Percentiles rank a stretch among this genome's conserved stretches.
Conservation (phyloP, 305 asterid genomes). For the Fraxinus sp. region DNA sequence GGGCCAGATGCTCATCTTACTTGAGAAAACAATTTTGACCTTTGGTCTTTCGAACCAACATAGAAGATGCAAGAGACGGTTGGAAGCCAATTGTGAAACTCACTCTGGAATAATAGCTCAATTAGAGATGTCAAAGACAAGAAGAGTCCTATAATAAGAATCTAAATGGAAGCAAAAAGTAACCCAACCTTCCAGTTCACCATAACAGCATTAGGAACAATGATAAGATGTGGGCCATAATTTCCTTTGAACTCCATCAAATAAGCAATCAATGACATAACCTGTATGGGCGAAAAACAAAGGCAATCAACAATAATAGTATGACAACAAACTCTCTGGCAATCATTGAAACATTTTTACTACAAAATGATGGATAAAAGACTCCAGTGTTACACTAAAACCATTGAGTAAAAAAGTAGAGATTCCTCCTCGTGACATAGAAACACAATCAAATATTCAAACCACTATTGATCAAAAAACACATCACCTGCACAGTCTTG, state of each 20-base stretch:
- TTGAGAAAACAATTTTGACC: conserved; percentile 87
- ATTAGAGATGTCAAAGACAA: conserved; percentile 29
- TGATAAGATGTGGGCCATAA: conserved; percentile 97
- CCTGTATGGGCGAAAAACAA: conserved; percentile 45
- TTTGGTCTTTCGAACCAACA: conserved; percentile 89
- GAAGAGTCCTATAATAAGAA: conserved; percentile 11
- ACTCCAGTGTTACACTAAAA: background rate
- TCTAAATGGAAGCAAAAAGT: conserved; percentile 19
- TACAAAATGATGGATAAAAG: conserved; percentile 18
- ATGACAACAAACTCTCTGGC: background rate
- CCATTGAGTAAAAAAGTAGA: background rate
- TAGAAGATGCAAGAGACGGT: conserved; percentile 79
- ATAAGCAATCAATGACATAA: conserved; percentile 94
- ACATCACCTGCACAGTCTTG: conserved; percentile 94
- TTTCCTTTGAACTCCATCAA: conserved; percentile 98
- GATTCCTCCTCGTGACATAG: conserved; percentile 12
- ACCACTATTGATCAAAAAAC: conserved; percentile 21
- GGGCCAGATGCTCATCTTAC: conserved; percentile 42
- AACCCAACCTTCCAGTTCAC: conserved; percentile 95
- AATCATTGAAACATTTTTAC: conserved; percentile 9
- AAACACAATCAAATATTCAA: conserved; percentile 8
- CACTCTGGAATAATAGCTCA: conserved; percentile 65
- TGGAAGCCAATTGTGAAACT: conserved; percentile 92
- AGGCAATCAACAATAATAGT: conserved; percentile 12
- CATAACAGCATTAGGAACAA: conserved; percentile 98